Evolutionary conservation across 73 alveolate genomes (phyloP).

Genomic region (Uronychia setigera): DNA sequence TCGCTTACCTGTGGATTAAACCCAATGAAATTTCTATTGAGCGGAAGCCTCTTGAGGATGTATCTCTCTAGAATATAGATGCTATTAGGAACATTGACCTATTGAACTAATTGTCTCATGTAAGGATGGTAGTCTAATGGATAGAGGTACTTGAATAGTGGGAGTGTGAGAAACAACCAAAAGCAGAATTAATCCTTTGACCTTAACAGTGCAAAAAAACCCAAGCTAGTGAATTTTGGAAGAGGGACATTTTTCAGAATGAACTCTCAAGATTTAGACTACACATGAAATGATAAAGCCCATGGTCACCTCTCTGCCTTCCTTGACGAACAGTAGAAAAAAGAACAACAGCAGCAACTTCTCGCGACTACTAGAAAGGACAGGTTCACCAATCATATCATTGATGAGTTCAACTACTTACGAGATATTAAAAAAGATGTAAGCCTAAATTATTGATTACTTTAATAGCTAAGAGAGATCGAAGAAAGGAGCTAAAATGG

Average conservation of each 20-base stretch:
- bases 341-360: not conserved
- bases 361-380: not conserved
- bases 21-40: not conserved
- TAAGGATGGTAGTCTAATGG: too few species aligned
- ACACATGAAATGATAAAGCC: not conserved
- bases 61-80: not conserved
- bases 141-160: not conserved
- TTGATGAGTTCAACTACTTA: not conserved
- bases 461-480: not conserved
- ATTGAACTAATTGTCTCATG: too few species aligned
- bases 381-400: not conserved
- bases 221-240: too few species aligned
- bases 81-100: not conserved
- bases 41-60: not conserved
- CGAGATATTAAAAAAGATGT: not conserved
- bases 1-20: not conserved
- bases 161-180: not conserved
- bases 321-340: not conserved
- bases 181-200: not conserved
- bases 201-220: not conserved
- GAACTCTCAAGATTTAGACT: not conserved
- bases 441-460: not conserved
- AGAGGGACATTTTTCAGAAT: not conserved
- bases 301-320: not conserved
- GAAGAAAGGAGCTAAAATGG: too few species aligned